phyloP scores from a whole-genome alignment of 495 filamentous ascomycete species.

The Lindgomyces ingoldianus region DNA sequence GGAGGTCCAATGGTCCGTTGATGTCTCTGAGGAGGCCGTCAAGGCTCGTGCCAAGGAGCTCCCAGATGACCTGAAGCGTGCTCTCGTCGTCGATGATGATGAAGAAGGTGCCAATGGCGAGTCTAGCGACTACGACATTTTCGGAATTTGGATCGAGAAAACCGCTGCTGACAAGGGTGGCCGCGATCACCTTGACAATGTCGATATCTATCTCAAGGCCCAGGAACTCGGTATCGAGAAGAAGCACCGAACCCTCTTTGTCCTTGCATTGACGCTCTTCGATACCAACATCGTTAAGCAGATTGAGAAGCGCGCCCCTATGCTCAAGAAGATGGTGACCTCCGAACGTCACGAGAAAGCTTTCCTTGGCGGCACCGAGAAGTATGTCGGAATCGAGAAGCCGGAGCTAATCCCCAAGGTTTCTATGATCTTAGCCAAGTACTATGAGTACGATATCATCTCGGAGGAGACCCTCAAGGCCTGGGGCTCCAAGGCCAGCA shows the following conservation, averaged over 20 bases:
- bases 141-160: slow-evolving; percentile 88
- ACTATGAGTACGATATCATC: slow-evolving; percentile 86
- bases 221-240: slow-evolving; percentile 91
- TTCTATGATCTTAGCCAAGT: slow-evolving; percentile 78
- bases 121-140: slow-evolving; percentile 81
- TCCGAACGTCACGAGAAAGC: slow-evolving; percentile 95
- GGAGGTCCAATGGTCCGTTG: slow-evolving; percentile 91
- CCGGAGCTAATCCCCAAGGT: slow-evolving; percentile 76
- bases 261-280: slow-evolving; percentile 92
- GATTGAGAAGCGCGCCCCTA: slow-evolving; percentile 72
- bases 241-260: slow-evolving; percentile 91
- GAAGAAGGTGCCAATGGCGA: slow-evolving; percentile 70
- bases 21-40: slow-evolving; percentile 92
- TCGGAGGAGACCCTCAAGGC: slow-evolving; percentile 83
- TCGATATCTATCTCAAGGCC: slow-evolving; percentile 93
- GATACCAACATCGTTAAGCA: slow-evolving; percentile 86
- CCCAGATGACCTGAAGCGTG: slow-evolving; percentile 85
- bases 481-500: slow-evolving; percentile 93
- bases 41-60: slow-evolving; percentile 89
- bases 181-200: slow-evolving; percentile 73
- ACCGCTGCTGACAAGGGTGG: slow-evolving; percentile 70
- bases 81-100: slow-evolving; percentile 78
- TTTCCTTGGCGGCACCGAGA: slow-evolving; percentile 94
- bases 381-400: slow-evolving; percentile 81
- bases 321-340: slow-evolving; percentile 90